Evolutionary conservation across 164 flowering plant species (phyloP).

Genomic region (Platanus orientalis): DNA sequence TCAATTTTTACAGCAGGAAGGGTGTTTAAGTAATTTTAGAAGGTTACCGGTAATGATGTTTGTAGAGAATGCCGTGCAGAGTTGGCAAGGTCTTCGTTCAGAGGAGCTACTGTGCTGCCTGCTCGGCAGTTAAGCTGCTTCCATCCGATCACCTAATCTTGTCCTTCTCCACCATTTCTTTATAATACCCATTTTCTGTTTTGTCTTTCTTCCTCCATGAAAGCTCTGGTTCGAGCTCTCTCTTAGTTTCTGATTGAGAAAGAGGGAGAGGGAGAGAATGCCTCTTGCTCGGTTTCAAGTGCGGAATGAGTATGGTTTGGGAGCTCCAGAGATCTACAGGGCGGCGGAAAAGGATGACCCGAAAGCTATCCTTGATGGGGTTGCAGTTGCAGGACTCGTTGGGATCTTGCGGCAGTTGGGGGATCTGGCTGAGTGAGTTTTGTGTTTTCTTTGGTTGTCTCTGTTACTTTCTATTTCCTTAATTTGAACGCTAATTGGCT

Average conservation of each 20-base stretch:
- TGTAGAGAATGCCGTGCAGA: conserved; percentile 17
- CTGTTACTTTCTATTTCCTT: not conserved
- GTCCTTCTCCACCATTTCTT: conserved; percentile 3
- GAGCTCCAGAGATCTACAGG: conserved; percentile 53
- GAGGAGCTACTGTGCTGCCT: not conserved
- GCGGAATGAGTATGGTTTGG: conserved; percentile 74
- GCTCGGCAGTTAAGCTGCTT: conserved; percentile 57
- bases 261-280: conserved; percentile 33
- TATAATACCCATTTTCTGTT: conserved; percentile 10
- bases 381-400: conserved; percentile 89
- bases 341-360: conserved; percentile 65
- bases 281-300: conserved; percentile 62
- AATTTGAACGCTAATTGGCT: not conserved
- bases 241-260: not conserved
- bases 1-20: no score
- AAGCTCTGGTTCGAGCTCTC: conserved; percentile 1
- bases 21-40: no score
- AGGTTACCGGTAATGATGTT: conserved; percentile 6
- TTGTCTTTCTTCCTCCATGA: conserved; percentile 13
- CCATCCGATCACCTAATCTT: conserved; percentile 43
- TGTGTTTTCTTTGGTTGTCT: not conserved
- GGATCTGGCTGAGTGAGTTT: conserved; percentile 87
- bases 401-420: conserved; percentile 94
- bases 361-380: conserved; percentile 76
- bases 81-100: conserved; percentile 21